Evolutionary conservation across 2,329 filamentous ascomycete species (phyloP).

Genomic region (Passalora sequoiae): DNA sequence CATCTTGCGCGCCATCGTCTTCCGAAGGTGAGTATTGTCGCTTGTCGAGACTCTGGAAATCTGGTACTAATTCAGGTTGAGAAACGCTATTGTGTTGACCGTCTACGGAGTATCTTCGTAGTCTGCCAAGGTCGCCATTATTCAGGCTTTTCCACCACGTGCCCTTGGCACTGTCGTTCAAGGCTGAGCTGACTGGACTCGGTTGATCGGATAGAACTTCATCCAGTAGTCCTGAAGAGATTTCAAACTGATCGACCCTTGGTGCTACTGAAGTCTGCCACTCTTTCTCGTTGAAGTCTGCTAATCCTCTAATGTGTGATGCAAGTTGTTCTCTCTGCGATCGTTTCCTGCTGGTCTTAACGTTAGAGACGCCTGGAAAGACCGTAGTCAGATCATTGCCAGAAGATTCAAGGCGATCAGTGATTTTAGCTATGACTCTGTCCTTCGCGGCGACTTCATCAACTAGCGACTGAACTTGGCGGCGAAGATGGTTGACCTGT

Average conservation of each 20-base stretch:
- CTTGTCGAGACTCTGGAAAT: too few species aligned
- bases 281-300: conserved; percentile 46
- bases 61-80: too few species aligned
- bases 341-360: conserved; percentile 42
- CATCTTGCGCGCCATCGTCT: conserved; percentile 12
- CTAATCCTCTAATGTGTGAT: conserved; percentile 51
- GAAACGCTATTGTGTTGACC: too few species aligned
- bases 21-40: too few species aligned
- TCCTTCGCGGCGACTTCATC: conserved; percentile 53
- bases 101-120: too few species aligned
- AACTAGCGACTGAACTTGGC: conserved; percentile 47
- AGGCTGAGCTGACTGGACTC: neutral
- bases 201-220: conserved; percentile 17
- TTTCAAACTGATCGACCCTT: conserved; percentile 3
- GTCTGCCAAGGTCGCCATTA: neutral
- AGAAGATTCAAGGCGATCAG: conserved; percentile 54
- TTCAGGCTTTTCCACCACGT: neutral
- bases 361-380: conserved; percentile 51
- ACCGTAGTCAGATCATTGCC: conserved; percentile 53
- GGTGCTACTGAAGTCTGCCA: conserved; percentile 33
- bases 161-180: neutral
- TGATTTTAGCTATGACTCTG: conserved; percentile 52
- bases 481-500: conserved; percentile 44
- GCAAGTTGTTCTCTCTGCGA: conserved; percentile 49
- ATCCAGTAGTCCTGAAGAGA: conserved; percentile 13